phyloP scores from a whole-genome alignment of 345 rosid genomes.

The Excoecaria agallocha region DNA sequence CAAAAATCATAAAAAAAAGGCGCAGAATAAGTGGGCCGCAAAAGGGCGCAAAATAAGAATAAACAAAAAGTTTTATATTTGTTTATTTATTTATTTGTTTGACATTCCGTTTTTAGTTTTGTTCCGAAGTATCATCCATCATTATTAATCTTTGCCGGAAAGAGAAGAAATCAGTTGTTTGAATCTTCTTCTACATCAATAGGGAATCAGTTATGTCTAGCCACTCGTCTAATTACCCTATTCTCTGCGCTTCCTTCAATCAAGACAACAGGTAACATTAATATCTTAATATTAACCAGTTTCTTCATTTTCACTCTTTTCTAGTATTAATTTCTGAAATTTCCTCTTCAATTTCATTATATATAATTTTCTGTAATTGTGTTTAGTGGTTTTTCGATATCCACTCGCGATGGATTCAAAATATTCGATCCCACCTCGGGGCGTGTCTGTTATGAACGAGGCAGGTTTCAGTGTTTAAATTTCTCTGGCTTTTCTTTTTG shows the following conservation, averaged over 20 bases:
- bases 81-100: too few relatives aligned
- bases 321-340: not conserved
- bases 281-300: too few relatives aligned
- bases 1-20: too few relatives aligned
- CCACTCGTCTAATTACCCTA: conserved; percentile 47
- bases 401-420: conserved; percentile 70
- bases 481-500: not conserved
- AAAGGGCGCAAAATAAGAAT: too few relatives aligned
- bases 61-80: too few relatives aligned
- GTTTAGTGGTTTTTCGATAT: conserved; percentile 68
- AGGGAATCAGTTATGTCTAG: conserved; percentile 41
- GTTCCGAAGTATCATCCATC: too few relatives aligned
- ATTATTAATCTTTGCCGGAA: too few relatives aligned
- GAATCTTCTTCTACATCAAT: not conserved
- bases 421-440: conserved; percentile 75
- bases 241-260: conserved; percentile 78
- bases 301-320: not conserved
- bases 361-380: not conserved
- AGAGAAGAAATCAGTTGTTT: too few relatives aligned
- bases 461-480: conserved; percentile 29
- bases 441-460: conserved; percentile 81
- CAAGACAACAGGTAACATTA: conserved; percentile 64
- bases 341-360: not conserved
- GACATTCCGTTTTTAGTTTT: too few relatives aligned
- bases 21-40: too few relatives aligned